phyloP scores from a whole-genome alignment of 768 basidiomycete genomes.

The Lentinus tigrinus region DNA sequence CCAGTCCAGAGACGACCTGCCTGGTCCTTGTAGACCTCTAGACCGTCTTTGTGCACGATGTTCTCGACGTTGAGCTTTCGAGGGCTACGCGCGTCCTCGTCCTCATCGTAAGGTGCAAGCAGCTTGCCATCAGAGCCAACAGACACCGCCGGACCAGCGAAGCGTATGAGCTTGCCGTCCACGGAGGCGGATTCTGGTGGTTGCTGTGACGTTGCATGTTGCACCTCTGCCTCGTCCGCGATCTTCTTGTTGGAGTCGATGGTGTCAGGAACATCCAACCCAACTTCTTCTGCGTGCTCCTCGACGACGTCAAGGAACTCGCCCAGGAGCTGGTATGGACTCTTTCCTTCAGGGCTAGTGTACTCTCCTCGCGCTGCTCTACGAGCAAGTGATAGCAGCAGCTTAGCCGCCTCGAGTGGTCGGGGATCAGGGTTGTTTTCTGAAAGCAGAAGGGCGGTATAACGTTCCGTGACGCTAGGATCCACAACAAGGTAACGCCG shows the following conservation, averaged over 20 bases:
- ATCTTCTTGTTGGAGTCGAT: conserved; percentile 51
- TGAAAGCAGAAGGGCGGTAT: conserved; percentile 64
- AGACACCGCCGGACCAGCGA: conserved; percentile 64
- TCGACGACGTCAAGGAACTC: conserved; percentile 94
- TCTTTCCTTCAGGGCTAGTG: conserved; percentile 87
- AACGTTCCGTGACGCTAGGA: conserved; percentile 78
- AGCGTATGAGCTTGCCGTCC: conserved; percentile 65
- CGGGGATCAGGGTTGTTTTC: conserved; percentile 60
- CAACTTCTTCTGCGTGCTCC: conserved; percentile 88
- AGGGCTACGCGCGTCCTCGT: conserved; percentile 74
- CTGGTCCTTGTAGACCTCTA: conserved; percentile 92
- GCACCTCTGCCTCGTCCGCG: conserved; percentile 44
- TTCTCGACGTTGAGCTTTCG: conserved; percentile 82
- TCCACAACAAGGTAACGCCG: conserved; percentile 86
- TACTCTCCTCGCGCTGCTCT: conserved; percentile 84
- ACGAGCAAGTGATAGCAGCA: conserved; percentile 79
- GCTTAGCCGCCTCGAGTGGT: conserved; percentile 91
- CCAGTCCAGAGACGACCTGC: conserved; percentile 96
- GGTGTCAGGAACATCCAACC: conserved; percentile 79
- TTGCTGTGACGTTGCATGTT: conserved; percentile 13
- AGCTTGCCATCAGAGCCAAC: conserved; percentile 51
- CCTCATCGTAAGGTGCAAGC: conserved; percentile 63
- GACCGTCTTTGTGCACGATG: conserved; percentile 83
- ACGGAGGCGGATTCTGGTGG: conserved; percentile 43
- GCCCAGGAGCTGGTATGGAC: conserved; percentile 89